A percentile compares a stretch with the other conserved stretches of the same genome.
phyloP scores from a whole-genome alignment of 345 rosid genomes.

The Rhizophora apiculata region DNA sequence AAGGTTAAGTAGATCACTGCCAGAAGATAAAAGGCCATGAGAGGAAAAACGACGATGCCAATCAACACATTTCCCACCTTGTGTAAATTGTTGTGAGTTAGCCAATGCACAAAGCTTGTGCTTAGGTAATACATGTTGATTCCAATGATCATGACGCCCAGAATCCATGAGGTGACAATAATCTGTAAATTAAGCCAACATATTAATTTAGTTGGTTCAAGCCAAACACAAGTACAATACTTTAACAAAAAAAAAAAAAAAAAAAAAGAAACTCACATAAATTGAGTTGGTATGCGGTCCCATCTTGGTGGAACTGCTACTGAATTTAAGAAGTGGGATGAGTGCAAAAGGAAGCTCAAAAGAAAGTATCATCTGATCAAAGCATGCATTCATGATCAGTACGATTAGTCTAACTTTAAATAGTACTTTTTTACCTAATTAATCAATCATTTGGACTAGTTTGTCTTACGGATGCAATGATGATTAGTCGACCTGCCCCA shows the following conservation, averaged over 20 bases:
- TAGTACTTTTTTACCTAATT: too few species aligned
- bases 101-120: constrained; percentile 52
- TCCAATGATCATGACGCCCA: constrained; percentile 48
- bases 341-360: constrained; percentile 74
- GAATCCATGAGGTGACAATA: constrained; percentile 51
- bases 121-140: constrained; percentile 57
- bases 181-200: constrained; percentile 30
- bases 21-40: constrained; percentile 44
- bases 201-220: too few species aligned
- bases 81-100: constrained; percentile 39
- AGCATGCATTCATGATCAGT: neutral
- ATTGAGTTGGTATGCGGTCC: constrained; percentile 67
- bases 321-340: constrained; percentile 67
- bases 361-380: constrained; percentile 62
- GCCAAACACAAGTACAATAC: neutral
- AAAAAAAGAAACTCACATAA: constrained; percentile 24
- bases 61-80: constrained; percentile 40
- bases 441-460: too few species aligned
- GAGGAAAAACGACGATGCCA: constrained; percentile 51
- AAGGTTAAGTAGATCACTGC: constrained; percentile 46
- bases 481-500: constrained; percentile 56
- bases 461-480: constrained; percentile 56
- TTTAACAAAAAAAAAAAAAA: too few species aligned
- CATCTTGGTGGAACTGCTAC: constrained; percentile 59
- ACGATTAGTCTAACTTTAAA: neutral